These are phyloP conservation scores for Zoysia pacifica DNA, from an alignment of 176 grass and related monocot genomes.

Conservation along the genomic window DNA sequence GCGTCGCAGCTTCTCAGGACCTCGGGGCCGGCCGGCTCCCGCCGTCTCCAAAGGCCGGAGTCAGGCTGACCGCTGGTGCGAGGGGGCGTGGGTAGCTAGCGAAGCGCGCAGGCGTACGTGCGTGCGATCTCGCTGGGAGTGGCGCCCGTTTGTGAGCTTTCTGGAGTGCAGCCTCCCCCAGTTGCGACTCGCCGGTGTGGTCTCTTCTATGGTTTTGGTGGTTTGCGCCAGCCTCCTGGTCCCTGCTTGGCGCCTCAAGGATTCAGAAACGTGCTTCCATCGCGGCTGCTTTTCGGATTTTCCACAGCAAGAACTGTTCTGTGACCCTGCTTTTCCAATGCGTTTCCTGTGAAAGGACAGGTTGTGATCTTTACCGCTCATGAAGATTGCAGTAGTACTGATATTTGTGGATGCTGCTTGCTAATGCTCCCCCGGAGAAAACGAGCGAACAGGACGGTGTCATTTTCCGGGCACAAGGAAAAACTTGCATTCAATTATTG, in stretches of 20 bases:
- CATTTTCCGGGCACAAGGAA: neutral
- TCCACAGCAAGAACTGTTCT: neutral
- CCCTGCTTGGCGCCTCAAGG: neutral
- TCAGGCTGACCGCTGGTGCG: neutral
- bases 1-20: constrained; percentile 32
- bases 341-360: neutral
- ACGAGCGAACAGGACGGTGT: neutral
- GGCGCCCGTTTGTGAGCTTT: constrained; percentile 21
- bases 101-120: neutral
- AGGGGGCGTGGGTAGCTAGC: constrained; percentile 1
- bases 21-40: constrained; percentile 27
- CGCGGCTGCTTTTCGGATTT: neutral
- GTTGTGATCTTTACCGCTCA: neutral
- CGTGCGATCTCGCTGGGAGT: neutral
- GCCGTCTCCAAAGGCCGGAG: constrained; percentile 41
- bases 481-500: neutral
- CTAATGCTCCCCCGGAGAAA: neutral
- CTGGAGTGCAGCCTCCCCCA: constrained; percentile 41
- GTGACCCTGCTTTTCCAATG: neutral
- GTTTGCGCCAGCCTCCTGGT: neutral
- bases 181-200: constrained; percentile 12
- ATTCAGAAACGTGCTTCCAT: constrained; percentile 34
- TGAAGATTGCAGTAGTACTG: neutral
- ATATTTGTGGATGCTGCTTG: neutral
- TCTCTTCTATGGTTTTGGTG: constrained; percentile 28